Evolutionary conservation across 2,329 filamentous ascomycete genomes (phyloP).

Genomic region (Thelonectria discophora): DNA sequence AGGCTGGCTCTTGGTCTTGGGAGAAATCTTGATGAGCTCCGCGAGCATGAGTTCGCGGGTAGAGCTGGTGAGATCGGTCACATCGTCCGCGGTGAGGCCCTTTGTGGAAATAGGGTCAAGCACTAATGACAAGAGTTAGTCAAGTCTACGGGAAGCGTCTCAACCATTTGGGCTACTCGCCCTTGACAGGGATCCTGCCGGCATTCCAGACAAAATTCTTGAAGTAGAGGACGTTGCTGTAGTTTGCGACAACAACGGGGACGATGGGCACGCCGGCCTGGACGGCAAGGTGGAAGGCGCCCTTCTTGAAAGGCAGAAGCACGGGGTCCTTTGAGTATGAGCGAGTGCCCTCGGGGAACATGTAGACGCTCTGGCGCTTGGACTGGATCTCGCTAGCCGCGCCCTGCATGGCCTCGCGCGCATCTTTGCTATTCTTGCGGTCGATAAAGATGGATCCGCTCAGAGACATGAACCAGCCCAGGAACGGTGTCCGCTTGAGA

Average conservation of each 20-base stretch:
- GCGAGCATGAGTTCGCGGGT: constrained; percentile 80
- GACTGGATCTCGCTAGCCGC: constrained; percentile 82
- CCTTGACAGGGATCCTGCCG: constrained; percentile 78
- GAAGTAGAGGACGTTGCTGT: constrained; percentile 75
- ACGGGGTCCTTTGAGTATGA: constrained; percentile 85
- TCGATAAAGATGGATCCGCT: constrained; percentile 96
- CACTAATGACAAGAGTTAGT: constrained; percentile 57
- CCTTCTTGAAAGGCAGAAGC: constrained; percentile 97
- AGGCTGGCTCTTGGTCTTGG: constrained; percentile 56
- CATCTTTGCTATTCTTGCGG: constrained; percentile 82
- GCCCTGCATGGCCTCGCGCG: constrained; percentile 83
- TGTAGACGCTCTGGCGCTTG: constrained; percentile 79
- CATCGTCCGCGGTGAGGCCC: constrained; percentile 76
- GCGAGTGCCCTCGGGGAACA: constrained; percentile 92
- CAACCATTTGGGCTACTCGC: constrained; percentile 53
- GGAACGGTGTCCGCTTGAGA: constrained; percentile 79
- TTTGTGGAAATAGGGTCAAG: constrained; percentile 82
- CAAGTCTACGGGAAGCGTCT: background rate
- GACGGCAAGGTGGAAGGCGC: constrained; percentile 94
- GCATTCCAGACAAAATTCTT: constrained; percentile 71
- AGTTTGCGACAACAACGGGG: constrained; percentile 83
- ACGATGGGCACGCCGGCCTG: constrained; percentile 94
- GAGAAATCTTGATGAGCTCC: constrained; percentile 65
- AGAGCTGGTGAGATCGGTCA: constrained; percentile 74
- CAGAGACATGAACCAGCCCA: constrained; percentile 94